Base-by-base conservation (phyloP, 805 yeast genomes). In the Nakazawaea ernobii region DNA sequence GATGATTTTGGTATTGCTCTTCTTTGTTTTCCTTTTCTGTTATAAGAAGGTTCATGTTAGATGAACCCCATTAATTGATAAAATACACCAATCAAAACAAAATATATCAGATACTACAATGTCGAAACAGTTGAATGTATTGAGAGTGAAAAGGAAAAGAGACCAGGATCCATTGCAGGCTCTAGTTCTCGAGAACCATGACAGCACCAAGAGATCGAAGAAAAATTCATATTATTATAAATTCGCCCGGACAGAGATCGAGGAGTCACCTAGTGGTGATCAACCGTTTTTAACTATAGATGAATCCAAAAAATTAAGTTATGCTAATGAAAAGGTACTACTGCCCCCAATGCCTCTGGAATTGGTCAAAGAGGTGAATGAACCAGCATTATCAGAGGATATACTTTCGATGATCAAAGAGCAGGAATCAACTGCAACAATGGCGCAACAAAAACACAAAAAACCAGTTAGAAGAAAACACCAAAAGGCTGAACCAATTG, bases 91-190 rank as follows among this genome's bases (percentile, higher is more conserved):
- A 20, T 20, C 24, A 20, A 20, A 20, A 20, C 5, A 20, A 20
- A 20, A 3, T 20, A 5, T 5, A 20, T 20, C 24, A 20, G 24
- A 20, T 3, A 20, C 3, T 5, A 20, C 24, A 20, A 44, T 43
- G 51, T 13, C 33, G 32, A 48, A 51, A 27, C 60, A 59, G 10
- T 95, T 95, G 1, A 77, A 75, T 45, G 71, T 85, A 26, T 81
- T 92, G 38, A 75, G 97, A 50, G 86, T 92, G 60, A 92, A 94
- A 65, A 75, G 98, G 49, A 84, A 85, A 59, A 74, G 97, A 50
- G 82, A 80, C 45, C 94, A 89, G 57, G 97, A 88, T 55, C 96
- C 97, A 2, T 71, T 92, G 24, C 89, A 86, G 55, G 96, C 97
- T 1, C 71, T 91, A 11, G 66, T 77, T 8, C 56, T 77, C 27